Evolutionary conservation across 2,329 filamentous ascomycete species (phyloP), one percentile per base, ranked within the genome.

Genomic region (Niveomyces coronatus): DNA sequence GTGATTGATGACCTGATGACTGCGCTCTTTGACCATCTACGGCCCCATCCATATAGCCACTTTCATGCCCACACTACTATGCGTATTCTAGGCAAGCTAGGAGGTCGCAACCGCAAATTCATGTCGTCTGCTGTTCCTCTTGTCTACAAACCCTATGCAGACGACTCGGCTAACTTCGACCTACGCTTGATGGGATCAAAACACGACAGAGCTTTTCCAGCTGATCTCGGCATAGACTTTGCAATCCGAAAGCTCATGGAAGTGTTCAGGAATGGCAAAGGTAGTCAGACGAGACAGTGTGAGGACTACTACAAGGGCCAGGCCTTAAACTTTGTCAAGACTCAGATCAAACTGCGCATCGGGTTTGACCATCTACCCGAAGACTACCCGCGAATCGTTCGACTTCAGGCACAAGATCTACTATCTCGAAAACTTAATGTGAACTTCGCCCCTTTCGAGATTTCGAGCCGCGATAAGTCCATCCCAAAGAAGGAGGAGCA

Each of bases 1-100:
- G 93, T 96, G 18, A 96, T 99, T 58, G 89, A 98, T 51, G 91
- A 99, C 54, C 69, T 99, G 31, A 98, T 98, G 91, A 91, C 87
- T 32, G 89, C 89, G 1, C 70, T 99, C 1, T 98, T 94, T 71
- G 88, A 95, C 46, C 93, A 98, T 57, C 71, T 99, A 29, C 84
- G 83, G 50, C 93, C 91, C 7, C 82, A 88, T 45, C 91, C 91
- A 0, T 94, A 98, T 58, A 94, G 84, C 51, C 93, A 98, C 58
- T 94, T 95, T 59, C 89, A 96, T 54, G 85, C 93, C 1, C 91
- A 99, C 55, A 96, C 91, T 0, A 96, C 91, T 0, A 94, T 98
- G 80, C 74, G 91, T 31, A 98, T 99, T 41, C 71, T 99, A 2
- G 91, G 91, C 11, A 98, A 99, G 59, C 74, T 99, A 10, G 91